These are phyloP conservation scores for Penicillium herquei DNA, from an alignment of 495 filamentous ascomycete species.

Conservation along the genomic window DNA sequence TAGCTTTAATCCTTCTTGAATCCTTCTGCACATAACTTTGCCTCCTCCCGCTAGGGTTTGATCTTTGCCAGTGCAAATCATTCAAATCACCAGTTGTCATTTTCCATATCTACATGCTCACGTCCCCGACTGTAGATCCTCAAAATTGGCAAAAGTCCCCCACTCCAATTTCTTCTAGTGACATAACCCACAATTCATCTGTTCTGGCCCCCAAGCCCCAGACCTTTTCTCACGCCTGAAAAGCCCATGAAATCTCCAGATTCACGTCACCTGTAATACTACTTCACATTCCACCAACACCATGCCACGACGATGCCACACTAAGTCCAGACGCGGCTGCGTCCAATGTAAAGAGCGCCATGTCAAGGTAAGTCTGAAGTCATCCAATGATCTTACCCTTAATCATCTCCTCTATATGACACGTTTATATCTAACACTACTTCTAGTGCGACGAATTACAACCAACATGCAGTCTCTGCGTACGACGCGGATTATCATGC, in stretches of 20 bases:
- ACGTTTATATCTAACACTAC: not conserved
- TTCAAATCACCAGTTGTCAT: not conserved
- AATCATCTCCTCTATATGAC: not conserved
- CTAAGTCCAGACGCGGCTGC: conserved; percentile 14
- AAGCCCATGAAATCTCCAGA: not conserved
- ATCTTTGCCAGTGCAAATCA: no score
- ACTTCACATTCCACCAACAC: conserved; percentile 1
- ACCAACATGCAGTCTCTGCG: conserved; percentile 12
- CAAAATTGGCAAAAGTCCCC: not conserved
- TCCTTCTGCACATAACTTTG: no score
- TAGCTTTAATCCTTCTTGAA: no score
- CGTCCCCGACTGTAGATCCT: not conserved
- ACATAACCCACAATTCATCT: not conserved
- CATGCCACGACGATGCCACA: conserved; percentile 17
- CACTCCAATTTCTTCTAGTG: not conserved
- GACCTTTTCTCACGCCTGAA: not conserved
- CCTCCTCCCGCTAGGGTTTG: no score
- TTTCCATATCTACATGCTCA: not conserved
- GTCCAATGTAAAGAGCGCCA: conserved; percentile 15
- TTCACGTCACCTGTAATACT: not conserved
- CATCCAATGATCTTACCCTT: not conserved
- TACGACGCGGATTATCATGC: conserved; percentile 8
- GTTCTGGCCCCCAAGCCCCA: conserved; percentile 3
- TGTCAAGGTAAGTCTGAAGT: conserved; percentile 12
- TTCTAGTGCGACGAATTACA: conserved; percentile 13